Conservation (phyloP, 208 protist genomes). For the Acanthamoeba culbertsoni region DNA sequence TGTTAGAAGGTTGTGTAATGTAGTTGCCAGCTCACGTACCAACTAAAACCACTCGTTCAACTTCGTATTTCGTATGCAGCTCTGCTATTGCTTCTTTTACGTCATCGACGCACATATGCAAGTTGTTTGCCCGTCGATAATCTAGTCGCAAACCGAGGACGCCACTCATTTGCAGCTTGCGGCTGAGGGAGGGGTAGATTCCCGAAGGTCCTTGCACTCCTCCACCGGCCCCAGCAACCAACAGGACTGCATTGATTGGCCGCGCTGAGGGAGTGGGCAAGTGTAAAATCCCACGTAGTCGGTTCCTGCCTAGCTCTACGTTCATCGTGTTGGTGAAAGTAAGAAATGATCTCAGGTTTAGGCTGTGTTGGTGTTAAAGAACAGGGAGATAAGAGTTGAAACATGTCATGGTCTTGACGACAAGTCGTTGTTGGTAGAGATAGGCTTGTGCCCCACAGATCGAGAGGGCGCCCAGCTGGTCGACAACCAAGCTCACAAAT, state of each 20-base stretch:
- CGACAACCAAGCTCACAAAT: too few relatives aligned
- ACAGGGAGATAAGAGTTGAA: too few relatives aligned
- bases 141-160: neutral
- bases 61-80: neutral
- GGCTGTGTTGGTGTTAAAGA: neutral
- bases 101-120: conserved; percentile 26
- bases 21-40: neutral
- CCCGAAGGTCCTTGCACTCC: conserved; percentile 9
- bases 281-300: neutral
- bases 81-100: neutral
- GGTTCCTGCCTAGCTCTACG: neutral
- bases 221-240: neutral
- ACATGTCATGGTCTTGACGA: too few relatives aligned
- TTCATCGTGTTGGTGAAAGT: neutral
- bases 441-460: too few relatives aligned
- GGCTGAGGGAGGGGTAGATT: neutral
- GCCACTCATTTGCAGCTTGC: conserved; percentile 4
- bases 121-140: neutral
- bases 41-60: neutral
- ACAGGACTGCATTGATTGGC: neutral
- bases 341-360: too few relatives aligned
- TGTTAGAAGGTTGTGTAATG: neutral
- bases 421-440: too few relatives aligned
- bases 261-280: neutral
- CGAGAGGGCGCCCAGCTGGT: too few relatives aligned